Conservation (phyloP, 768 basidiomycete species). For the Tulasnella sp. region DNA sequence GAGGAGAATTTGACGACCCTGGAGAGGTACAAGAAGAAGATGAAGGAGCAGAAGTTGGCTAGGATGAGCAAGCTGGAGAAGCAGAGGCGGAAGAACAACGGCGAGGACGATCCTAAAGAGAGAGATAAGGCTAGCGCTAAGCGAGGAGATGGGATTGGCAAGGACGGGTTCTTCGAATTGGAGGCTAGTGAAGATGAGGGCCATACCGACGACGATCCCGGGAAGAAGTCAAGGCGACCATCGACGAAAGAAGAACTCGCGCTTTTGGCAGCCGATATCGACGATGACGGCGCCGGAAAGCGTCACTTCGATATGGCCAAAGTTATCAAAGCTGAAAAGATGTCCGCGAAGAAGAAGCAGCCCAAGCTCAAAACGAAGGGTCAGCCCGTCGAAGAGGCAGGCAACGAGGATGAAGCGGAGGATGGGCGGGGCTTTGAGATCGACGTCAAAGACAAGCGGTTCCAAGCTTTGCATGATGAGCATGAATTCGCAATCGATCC, state of each 20-base stretch:
- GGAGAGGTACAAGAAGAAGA: conserved; percentile 86
- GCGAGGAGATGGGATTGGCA: conserved; percentile 33
- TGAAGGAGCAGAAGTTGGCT: conserved; percentile 84
- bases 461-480: conserved; percentile 85
- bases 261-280: conserved; percentile 61
- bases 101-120: conserved; percentile 40
- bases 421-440: conserved; percentile 69
- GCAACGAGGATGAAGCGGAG: conserved; percentile 68
- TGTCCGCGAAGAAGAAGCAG: conserved; percentile 50
- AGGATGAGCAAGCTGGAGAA: conserved; percentile 69
- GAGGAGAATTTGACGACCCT: conserved; percentile 81
- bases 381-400: conserved; percentile 49
- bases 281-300: conserved; percentile 55
- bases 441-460: conserved; percentile 84
- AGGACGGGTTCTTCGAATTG: conserved; percentile 80
- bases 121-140: conserved; percentile 25
- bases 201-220: conserved; percentile 38
- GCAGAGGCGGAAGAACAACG: conserved; percentile 39
- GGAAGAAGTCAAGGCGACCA: conserved; percentile 38
- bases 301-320: conserved; percentile 91
- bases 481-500: conserved; percentile 95
- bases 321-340: conserved; percentile 84
- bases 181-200: conserved; percentile 51
- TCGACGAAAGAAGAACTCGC: conserved; percentile 69
- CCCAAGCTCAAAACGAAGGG: conserved; percentile 48